Percentiles rank a stretch among this genome's conserved stretches.
Evolutionary conservation across 2,329 filamentous ascomycete genomes (phyloP).

Genomic region (Aspergillus texensis): DNA sequence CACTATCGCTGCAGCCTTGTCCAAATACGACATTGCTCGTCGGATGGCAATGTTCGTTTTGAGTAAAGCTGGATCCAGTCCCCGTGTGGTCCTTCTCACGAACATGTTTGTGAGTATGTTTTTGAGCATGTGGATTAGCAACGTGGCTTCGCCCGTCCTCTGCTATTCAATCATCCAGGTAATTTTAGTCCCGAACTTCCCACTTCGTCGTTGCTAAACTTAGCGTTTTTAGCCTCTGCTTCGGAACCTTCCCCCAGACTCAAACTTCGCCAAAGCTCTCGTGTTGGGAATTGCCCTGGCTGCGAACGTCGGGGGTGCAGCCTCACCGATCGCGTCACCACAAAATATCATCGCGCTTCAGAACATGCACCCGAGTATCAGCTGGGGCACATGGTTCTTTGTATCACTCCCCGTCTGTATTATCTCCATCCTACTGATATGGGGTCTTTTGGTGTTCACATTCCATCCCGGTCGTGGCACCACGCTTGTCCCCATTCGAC

Average conservation of each 20-base stretch:
- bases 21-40: constrained; percentile 97
- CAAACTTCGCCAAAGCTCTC: constrained; percentile 90
- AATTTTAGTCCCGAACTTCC: constrained; percentile 19
- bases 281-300: constrained; percentile 94
- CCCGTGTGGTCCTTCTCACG: constrained; percentile 85
- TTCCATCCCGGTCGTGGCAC: constrained; percentile 86
- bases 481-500: constrained; percentile 86
- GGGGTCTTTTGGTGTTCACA: constrained; percentile 79
- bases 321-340: constrained; percentile 94
- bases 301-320: constrained; percentile 93
- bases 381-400: constrained; percentile 98
- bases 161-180: constrained; percentile 98
- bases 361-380: constrained; percentile 89
- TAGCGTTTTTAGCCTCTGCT: constrained; percentile 73
- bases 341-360: constrained; percentile 96
- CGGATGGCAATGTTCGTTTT: constrained; percentile 94
- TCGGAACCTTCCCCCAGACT: constrained; percentile 86
- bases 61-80: constrained; percentile 91
- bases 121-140: constrained; percentile 98
- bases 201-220: background rate
- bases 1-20: constrained; percentile 89
- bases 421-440: constrained; percentile 84
- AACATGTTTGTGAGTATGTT: constrained; percentile 99
- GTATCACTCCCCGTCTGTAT: constrained; percentile 90
- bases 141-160: constrained; percentile 92